Base-by-base conservation (phyloP, 106 monocot species). In the Dendrobium huoshanense region DNA sequence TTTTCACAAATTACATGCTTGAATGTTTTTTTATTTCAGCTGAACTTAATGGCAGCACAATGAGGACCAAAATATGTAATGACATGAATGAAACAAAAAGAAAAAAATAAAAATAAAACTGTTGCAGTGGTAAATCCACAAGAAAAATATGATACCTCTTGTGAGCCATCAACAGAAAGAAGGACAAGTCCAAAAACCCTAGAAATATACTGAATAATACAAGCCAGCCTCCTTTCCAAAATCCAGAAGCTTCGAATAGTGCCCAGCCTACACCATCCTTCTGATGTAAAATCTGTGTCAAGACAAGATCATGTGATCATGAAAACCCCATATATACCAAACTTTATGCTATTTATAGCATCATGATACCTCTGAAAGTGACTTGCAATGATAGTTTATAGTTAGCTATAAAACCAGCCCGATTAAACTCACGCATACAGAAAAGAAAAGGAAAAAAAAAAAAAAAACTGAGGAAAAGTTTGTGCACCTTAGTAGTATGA, bases 401-500 rank as follows among this genome's bases (percentile, higher is more conserved):
- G 24, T 29, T 37, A 70, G 33, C 33, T 40, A 51, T 55, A 78
- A 37, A 27, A 78, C 5, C 8, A 56, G 33, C 43, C 13, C n/a
- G 54, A 42, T 31, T 31, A 40, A 54, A 10, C 4, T 37, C 73
- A 29, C 41, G 19, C 44, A 43, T 44, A 16, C 3, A 73, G 17
- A 41, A 73, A 73, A 6, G 16, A 73, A 2, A 55, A 17, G 25
- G 6, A 4, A 4, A 25, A 7, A 37, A 9, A 9, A 64, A 2
- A 64, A 33, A 0, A 43, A 81, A 41, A 2, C 5, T 79, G 33
- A 45, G 33, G 48, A 41, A 77, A 55, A 64, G 37, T 24, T n/a
- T 64, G 27, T 31, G 79, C 78, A 95, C 95, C 95, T 93, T 75
- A 96, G 79, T 96, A 93, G 83, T 31, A 31, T 96, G 91, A 91